phyloP scores from a whole-genome alignment of 257 asterid genomes.

The Fraxinus americana region DNA sequence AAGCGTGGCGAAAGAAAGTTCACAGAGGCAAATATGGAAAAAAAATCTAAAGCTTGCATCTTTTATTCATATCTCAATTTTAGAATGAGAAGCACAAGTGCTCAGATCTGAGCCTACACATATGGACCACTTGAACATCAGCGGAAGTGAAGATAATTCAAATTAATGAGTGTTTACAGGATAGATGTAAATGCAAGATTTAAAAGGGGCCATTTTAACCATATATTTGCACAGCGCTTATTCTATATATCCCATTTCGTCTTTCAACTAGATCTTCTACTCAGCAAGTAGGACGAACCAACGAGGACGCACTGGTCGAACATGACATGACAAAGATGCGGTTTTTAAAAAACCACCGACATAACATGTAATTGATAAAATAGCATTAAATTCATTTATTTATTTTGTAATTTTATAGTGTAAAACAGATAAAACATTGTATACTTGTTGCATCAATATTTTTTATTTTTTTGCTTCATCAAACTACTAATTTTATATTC shows the following conservation, averaged over 20 bases:
- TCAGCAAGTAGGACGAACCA: neutral
- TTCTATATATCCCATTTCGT: neutral
- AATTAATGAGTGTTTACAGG: neutral
- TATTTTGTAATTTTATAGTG: neutral
- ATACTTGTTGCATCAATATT: neutral
- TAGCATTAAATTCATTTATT: too few relatives aligned
- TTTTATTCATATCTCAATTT: neutral
- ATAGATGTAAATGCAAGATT: neutral
- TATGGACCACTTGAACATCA: neutral
- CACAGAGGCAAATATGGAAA: neutral
- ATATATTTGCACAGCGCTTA: neutral
- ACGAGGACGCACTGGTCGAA: too few relatives aligned
- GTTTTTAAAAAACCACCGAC: too few relatives aligned
- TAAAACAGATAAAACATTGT: too few relatives aligned
- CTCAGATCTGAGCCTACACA: constrained; percentile 14
- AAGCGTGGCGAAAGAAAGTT: neutral
- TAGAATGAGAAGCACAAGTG: constrained; percentile 8
- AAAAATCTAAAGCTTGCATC: neutral
- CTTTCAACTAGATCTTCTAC: neutral
- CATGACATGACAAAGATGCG: too few relatives aligned
- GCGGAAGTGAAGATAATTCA: neutral
- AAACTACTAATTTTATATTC: too few relatives aligned
- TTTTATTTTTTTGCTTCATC: neutral
- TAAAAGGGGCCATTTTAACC: neutral
- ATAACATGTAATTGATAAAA: too few relatives aligned